Conservation (phyloP, 2,329 filamentous ascomycete genomes). For the Hortaea werneckii region DNA sequence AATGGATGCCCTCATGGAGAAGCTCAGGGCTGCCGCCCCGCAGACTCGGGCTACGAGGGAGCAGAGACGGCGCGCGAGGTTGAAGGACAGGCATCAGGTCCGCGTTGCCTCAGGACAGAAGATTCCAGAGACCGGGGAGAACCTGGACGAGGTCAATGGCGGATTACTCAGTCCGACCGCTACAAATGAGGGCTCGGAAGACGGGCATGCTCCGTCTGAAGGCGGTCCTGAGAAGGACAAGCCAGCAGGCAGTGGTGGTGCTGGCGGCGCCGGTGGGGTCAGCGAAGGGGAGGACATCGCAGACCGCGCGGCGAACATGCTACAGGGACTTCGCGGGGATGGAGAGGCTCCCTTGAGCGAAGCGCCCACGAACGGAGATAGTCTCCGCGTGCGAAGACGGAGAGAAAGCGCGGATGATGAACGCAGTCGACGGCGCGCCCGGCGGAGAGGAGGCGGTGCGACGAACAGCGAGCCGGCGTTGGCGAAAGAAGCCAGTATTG, state of each 20-base stretch:
- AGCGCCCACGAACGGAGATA: conserved; percentile 30
- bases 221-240: neutral
- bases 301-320: conserved; percentile 68
- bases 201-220: neutral
- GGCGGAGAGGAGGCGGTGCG: conserved; percentile 29
- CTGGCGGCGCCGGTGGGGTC: conserved; percentile 21
- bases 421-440: conserved; percentile 54
- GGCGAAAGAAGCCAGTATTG: conserved; percentile 24
- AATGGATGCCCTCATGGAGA: conserved; percentile 93
- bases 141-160: conserved; percentile 19
- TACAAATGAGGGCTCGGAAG: conserved; percentile 12
- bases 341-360: conserved; percentile 47
- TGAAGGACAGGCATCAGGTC: conserved; percentile 85
- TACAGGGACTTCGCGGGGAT: conserved; percentile 70
- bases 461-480: conserved; percentile 22
- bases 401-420: conserved; percentile 79
- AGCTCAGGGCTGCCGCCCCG: conserved; percentile 83
- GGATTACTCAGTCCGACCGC: conserved; percentile 20
- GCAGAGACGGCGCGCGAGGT: conserved; percentile 69
- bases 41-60: conserved; percentile 84
- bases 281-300: conserved; percentile 62
- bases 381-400: conserved; percentile 48
- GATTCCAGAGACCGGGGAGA: conserved; percentile 54
- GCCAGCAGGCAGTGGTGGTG: too few species aligned
- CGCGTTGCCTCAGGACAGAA: conserved; percentile 82